phyloP scores from a whole-genome alignment of 352 stramenopile species.

The Phytophthora hybrid region DNA sequence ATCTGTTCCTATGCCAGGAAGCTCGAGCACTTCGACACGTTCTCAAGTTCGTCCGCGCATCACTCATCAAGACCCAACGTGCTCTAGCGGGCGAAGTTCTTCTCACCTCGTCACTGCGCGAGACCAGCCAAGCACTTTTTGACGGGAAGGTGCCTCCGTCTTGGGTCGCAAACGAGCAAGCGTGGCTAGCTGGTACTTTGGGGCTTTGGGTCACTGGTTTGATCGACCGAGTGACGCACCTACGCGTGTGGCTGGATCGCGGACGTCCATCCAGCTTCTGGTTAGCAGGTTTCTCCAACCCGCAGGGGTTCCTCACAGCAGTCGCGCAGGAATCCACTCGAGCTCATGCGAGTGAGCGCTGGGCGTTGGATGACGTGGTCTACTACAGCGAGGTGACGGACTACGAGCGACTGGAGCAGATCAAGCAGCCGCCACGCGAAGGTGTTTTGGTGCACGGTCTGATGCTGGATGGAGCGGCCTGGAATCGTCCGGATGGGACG shows the following conservation, averaged over 20 bases:
- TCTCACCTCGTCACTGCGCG: conserved; percentile 56
- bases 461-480: conserved; percentile 76
- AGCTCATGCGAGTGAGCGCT: conserved; percentile 74
- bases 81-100: conserved; percentile 72
- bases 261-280: conserved; percentile 76
- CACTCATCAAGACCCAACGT: conserved; percentile 62
- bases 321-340: conserved; percentile 80
- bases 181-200: conserved; percentile 71
- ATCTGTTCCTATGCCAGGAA: conserved; percentile 84
- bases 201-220: conserved; percentile 77
- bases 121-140: conserved; percentile 73
- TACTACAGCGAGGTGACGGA: conserved; percentile 87
- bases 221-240: conserved; percentile 62
- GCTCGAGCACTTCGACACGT: conserved; percentile 71
- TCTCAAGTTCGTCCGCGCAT: conserved; percentile 57
- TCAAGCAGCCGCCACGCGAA: conserved; percentile 76
- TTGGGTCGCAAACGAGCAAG: conserved; percentile 76
- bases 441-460: conserved; percentile 81
- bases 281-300: conserved; percentile 80
- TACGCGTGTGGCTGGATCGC: conserved; percentile 71
- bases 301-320: conserved; percentile 80
- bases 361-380: conserved; percentile 82
- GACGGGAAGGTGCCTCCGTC: conserved; percentile 70
- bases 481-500: conserved; percentile 75
- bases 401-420: conserved; percentile 81